Percentiles rank a stretch among this genome's conserved stretches.
Conservation (phyloP, 2,329 filamentous ascomycete species). For the Sarocladium strictum region DNA sequence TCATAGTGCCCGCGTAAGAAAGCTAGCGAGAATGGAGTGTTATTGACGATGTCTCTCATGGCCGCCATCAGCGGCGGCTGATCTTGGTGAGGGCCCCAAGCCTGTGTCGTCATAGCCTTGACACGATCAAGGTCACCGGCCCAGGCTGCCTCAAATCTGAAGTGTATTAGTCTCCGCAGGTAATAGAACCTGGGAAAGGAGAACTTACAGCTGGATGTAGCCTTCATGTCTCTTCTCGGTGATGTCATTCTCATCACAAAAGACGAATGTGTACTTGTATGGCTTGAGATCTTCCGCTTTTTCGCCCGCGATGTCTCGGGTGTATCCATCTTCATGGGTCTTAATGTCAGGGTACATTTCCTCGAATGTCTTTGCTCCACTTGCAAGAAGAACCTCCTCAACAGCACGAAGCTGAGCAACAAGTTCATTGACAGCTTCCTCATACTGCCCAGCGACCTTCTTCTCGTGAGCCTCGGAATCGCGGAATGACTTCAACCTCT, state of each 20-base stretch:
- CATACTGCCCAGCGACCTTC: constrained; percentile 41
- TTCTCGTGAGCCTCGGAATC: constrained; percentile 15
- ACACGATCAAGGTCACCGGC: constrained; percentile 59
- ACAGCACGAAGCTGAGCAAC: constrained; percentile 48
- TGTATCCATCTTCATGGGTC: constrained; percentile 12
- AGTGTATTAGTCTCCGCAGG: not conserved
- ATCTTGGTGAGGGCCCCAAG: constrained; percentile 48
- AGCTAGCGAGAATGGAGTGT: constrained; percentile 63
- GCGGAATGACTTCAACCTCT: constrained; percentile 23
- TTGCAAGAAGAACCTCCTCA: constrained; percentile 46
- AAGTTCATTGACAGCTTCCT: constrained; percentile 43
- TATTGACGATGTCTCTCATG: constrained; percentile 41
- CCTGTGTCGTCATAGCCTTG: constrained; percentile 55
- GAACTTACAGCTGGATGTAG: constrained; percentile 57
- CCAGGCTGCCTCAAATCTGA: constrained; percentile 67
- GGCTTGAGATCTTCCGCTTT: constrained; percentile 18
- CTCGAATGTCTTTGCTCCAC: constrained; percentile 60
- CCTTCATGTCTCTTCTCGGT: constrained; percentile 48
- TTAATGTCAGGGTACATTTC: constrained; percentile 55
- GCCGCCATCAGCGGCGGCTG: constrained; percentile 60
- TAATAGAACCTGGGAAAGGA: too few relatives aligned
- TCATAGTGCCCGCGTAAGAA: constrained; percentile 59
- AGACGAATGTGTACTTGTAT: constrained; percentile 46
- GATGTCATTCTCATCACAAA: constrained; percentile 46
- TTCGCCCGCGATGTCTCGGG: not conserved